A percentile compares a stretch with the other conserved stretches of the same genome.
phyloP scores from a whole-genome alignment of 306 rosid genomes.

The cucumber (Cucumis sativus) region DNA sequence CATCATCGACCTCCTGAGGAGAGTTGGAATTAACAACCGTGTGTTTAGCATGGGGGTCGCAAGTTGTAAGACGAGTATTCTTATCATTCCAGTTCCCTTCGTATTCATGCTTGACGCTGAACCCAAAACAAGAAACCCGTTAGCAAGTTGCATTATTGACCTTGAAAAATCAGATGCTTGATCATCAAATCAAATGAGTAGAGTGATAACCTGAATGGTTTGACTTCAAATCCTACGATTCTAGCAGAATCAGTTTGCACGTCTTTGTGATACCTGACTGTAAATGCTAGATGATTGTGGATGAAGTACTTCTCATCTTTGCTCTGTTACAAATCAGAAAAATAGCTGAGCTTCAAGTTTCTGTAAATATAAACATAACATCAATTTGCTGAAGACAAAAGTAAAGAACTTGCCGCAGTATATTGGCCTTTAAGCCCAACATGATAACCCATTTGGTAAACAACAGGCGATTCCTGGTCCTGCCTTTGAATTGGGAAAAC shows the following conservation, averaged over 20 bases:
- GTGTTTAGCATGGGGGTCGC: slow-evolving; percentile 87
- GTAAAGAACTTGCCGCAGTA: slow-evolving; percentile 41
- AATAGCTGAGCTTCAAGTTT: slow-evolving; percentile 4
- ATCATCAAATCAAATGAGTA: not conserved
- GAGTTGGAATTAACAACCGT: slow-evolving; percentile 62
- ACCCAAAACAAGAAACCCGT: not conserved
- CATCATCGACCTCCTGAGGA: slow-evolving; percentile 94
- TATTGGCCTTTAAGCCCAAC: slow-evolving; percentile 87
- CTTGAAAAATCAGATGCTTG: not conserved
- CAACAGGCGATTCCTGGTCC: slow-evolving; percentile 60
- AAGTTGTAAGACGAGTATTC: slow-evolving; percentile 65
- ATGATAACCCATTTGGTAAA: slow-evolving; percentile 79
- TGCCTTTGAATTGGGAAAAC: slow-evolving; percentile 62
- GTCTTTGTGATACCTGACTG: slow-evolving; percentile 79
- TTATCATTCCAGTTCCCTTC: slow-evolving; percentile 70
- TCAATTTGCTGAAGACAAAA: slow-evolving; percentile 4
- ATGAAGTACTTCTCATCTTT: slow-evolving; percentile 72
- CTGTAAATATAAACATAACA: slow-evolving; percentile 3
- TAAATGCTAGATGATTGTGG: slow-evolving; percentile 88
- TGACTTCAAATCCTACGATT: slow-evolving; percentile 97
- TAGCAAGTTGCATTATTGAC: not conserved
- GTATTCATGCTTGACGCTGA: slow-evolving; percentile 77
- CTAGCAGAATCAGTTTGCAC: slow-evolving; percentile 61
- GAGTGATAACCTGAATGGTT: slow-evolving; percentile 21
- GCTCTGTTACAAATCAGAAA: slow-evolving; percentile 39